Conservation (phyloP, 1,284 basidiomycete species). For the Leccinum ambiguum region DNA sequence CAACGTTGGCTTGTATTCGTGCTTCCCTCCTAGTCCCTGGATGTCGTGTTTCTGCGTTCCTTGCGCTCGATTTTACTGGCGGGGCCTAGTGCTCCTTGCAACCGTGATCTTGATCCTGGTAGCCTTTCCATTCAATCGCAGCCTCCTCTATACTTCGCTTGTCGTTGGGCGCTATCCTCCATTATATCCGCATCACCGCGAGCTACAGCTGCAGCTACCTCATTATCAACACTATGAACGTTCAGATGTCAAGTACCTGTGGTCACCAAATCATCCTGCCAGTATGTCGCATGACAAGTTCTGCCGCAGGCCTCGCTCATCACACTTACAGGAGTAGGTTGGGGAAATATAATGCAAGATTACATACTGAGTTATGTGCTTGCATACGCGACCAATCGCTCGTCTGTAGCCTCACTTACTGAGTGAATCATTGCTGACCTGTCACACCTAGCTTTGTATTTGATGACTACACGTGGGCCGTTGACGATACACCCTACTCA, state of each 20-base stretch:
- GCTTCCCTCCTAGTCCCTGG: background rate
- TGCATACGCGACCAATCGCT: constrained; percentile 33
- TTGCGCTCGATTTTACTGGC: constrained; percentile 9
- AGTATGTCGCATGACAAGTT: constrained; percentile 8
- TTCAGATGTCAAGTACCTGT: constrained; percentile 29
- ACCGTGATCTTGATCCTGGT: constrained; percentile 16
- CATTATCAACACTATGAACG: constrained; percentile 25
- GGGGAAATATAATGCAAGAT: constrained; percentile 45
- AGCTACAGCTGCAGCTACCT: constrained; percentile 17
- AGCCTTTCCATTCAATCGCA: constrained; percentile 29
- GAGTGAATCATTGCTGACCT: constrained; percentile 1
- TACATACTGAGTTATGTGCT: constrained; percentile 35
- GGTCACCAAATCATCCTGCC: constrained; percentile 30
- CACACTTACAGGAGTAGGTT: constrained; percentile 30
- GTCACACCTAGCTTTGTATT: constrained; percentile 36
- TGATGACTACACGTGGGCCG: constrained; percentile 38
- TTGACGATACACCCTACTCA: constrained; percentile 30
- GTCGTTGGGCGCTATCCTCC: constrained; percentile 26
- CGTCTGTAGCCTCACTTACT: constrained; percentile 29
- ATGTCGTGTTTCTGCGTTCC: constrained; percentile 12
- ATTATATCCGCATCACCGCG: constrained; percentile 18
- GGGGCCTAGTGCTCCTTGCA: constrained; percentile 9
- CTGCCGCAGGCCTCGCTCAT: constrained; percentile 7
- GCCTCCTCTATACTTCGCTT: constrained; percentile 22
- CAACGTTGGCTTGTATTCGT: background rate